A percentile compares a stretch with the other conserved stretches of the same genome.
Evolutionary conservation across 164 flowering plant genomes (phyloP).

Genomic region (Berberis vulgaris): DNA sequence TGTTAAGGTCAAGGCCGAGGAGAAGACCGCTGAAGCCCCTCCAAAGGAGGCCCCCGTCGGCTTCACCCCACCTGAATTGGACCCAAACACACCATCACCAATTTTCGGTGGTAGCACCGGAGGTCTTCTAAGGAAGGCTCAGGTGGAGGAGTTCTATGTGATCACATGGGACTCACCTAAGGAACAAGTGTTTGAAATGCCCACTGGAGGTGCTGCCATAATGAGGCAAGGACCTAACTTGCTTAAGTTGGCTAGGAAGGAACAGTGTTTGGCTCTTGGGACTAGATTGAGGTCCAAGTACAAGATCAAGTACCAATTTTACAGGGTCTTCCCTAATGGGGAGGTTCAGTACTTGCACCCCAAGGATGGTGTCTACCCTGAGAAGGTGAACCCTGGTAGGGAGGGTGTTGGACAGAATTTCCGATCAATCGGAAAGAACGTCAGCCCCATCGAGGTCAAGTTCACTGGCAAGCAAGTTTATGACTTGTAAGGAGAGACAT

Average conservation of each 20-base stretch:
- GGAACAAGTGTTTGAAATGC: constrained; percentile 90
- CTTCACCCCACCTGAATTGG: constrained; percentile 77
- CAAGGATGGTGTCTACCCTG: constrained; percentile 98
- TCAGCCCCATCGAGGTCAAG: constrained; percentile 82
- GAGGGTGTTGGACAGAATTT: constrained; percentile 75
- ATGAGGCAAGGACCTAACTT: constrained; percentile 84
- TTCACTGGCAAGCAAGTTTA: constrained; percentile 90
- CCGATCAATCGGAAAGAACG: constrained; percentile 90
- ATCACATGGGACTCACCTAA: constrained; percentile 91
- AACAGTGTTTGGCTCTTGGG: constrained; percentile 94
- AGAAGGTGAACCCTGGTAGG: constrained; percentile 94
- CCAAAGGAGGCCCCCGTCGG: constrained; percentile 41
- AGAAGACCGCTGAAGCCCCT: constrained; percentile 24
- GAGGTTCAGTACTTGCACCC: constrained; percentile 98
- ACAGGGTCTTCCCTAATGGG: constrained; percentile 96
- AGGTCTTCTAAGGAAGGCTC: constrained; percentile 73
- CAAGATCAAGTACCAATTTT: constrained; percentile 97
- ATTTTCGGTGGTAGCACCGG: constrained; percentile 93
- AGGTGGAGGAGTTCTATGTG: constrained; percentile 82
- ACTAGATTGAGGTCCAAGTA: constrained; percentile 93
- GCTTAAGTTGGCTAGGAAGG: constrained; percentile 86
- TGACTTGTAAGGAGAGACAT: constrained; percentile 37
- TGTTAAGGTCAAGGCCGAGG: constrained; percentile 30
- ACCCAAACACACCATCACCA: constrained; percentile 87
- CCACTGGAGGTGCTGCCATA: constrained; percentile 89